Base-by-base conservation (phyloP, 768 basidiomycete species). In the Rhizopogon salebrosus region DNA sequence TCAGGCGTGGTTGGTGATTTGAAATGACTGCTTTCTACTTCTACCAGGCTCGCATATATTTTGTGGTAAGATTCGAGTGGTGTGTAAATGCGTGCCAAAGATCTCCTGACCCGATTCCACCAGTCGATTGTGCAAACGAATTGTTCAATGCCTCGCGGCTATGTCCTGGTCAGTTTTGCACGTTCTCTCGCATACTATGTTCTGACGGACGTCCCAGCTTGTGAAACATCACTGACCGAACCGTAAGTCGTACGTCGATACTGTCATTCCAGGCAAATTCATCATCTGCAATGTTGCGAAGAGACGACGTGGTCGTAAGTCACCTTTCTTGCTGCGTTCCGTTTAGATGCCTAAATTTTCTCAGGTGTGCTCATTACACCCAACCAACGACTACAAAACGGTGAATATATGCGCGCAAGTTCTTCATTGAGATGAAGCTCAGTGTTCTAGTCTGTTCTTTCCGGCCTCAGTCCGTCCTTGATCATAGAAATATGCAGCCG, bases 381-480 rank as follows among this genome's bases (percentile, higher is more conserved):
- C 91, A 0, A 84, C 89, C 4, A 93, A 93, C 63, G 91, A 93
- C 67, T 93, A 92, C 70, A 93, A 92, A 72, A 93, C 91, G 45
- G 91, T 87, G 69, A 75, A 75, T 77, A 71, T 68, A 71, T 64
- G 53, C 55, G 27, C 34, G 23, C n/a, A 11, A 49, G 13, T 51
- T 41, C 20, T 41, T 51, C 37, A 31, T 29, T 18, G 50, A 51
- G 29, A 26, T 34, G 40, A 11, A 27, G 36, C 20, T 55, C 57
- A 46, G 54, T 22, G 22, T 37, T 27, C 13, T 57, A 93, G 90
- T 92, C 91, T 18, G 91, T 93, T 54, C 73, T 93, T 41, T 91
- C 91, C 24, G 91, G 91, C 0, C 66, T 93, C 41, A 82, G 78
- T 24, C 91, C 91, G 13, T 79, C 84, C 1, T 79, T 78, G 26